phyloP scores from a whole-genome alignment of 2,329 filamentous ascomycete genomes.

The Aspergillus terreus region DNA sequence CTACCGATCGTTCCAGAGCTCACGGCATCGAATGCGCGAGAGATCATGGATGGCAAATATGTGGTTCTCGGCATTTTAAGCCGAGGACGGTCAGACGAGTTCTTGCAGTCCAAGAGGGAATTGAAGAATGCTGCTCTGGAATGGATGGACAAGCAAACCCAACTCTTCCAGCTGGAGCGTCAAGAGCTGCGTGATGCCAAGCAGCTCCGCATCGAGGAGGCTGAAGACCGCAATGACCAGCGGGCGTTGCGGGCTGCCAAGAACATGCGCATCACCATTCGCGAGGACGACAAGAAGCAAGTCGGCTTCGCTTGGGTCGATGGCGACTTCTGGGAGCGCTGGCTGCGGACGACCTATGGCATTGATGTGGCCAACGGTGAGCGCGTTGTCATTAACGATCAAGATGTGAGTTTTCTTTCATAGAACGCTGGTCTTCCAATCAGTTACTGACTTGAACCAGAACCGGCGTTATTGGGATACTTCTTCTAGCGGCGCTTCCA shows the following conservation, averaged over 20 bases:
- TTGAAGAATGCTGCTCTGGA: conserved; percentile 93
- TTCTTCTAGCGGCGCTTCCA: conserved; percentile 83
- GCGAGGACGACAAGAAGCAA: conserved; percentile 79
- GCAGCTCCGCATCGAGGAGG: conserved; percentile 92
- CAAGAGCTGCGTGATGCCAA: conserved; percentile 93
- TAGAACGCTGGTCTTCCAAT: not conserved
- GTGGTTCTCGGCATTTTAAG: conserved; percentile 91
- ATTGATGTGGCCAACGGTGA: conserved; percentile 83
- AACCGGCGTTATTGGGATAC: conserved; percentile 93
- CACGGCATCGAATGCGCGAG: conserved; percentile 82
- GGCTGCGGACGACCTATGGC: conserved; percentile 92
- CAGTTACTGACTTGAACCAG: conserved; percentile 47
- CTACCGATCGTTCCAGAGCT: conserved; percentile 92
- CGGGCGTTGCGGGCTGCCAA: conserved; percentile 83
- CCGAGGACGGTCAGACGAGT: conserved; percentile 73
- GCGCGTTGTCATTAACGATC: conserved; percentile 92
- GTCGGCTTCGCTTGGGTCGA: conserved; percentile 97
- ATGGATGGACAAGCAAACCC: conserved; percentile 96
- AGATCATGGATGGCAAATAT: conserved; percentile 92
- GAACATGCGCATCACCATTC: conserved; percentile 86
- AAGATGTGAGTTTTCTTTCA: conserved; percentile 67
- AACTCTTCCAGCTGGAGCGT: conserved; percentile 85
- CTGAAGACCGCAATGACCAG: conserved; percentile 87
- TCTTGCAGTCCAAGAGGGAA: conserved; percentile 74
- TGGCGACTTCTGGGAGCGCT: conserved; percentile 94